Base-by-base conservation (phyloP, 768 basidiomycete genomes). In the Coprinopsis strossmayeri region DNA sequence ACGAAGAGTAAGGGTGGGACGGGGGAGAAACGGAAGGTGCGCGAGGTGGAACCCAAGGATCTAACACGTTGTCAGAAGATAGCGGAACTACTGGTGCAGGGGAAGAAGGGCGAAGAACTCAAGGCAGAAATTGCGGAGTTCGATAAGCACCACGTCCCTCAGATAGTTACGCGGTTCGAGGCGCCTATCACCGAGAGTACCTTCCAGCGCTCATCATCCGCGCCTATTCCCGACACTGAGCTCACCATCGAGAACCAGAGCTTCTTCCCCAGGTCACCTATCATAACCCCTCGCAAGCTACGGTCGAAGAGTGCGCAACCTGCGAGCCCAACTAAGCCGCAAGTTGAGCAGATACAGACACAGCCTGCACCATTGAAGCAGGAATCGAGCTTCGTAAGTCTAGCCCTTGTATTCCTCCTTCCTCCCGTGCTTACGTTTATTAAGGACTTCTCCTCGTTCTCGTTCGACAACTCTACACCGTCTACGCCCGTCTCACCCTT, bases 101-200 rank as follows among this genome's bases (percentile, higher is more conserved):
- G 83, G 18, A 79, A 78, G 63, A 82, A 77, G 52, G 82, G 83
- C 1, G 57, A 62, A 17, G 78, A 73, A 44, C 71, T 85, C 27
- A 73, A 77, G 48, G 66, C 61, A 7, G 81, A 79, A 2, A 74
- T 84, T 49, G 71, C 75, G 51, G 78, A 79, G 56, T 84, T 73
- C 71, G 84, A 72, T 70, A 72, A 73, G 60, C 65, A 73, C 52
- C 74, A 76, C 58, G 69, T 76, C 28, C 74, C 84, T 3, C 73
- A 82, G 61, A 68, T 89, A 58, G 72, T 86, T 42, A 86, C 87
- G 3, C 77, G 84, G 49, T 89, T 89, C 61, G 85, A 88, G 61
- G 75, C 77, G 2, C 87, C 87, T 47, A 78, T 89, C 45, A 89
- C 87, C 0, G 87, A 81, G n/a, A 73, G 77, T 45, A 70, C 76